A percentile compares a stretch with the other conserved stretches of the same genome.
Conservation (phyloP, 345 rosid species). For the Acer yangbiense region DNA sequence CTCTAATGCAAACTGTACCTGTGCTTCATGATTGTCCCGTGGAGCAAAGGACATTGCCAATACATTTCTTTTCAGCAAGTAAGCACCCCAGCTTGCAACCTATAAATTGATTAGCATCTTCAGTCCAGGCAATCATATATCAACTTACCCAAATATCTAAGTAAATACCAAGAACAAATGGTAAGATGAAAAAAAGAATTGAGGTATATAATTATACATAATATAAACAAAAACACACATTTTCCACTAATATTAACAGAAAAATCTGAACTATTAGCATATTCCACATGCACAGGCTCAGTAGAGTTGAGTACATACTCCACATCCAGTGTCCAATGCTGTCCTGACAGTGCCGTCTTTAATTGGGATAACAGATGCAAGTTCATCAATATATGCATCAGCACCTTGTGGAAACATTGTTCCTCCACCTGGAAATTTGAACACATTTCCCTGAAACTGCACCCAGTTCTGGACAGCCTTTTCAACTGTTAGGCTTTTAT, state of each 20-base stretch:
- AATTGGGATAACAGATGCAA: slow-evolving; percentile 86
- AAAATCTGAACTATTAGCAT: not conserved
- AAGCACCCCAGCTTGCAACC: slow-evolving; percentile 99
- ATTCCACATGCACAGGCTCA: not conserved
- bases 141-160: not conserved
- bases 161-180: not conserved
- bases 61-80: slow-evolving; percentile 81
- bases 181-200: not conserved
- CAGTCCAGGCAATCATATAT: slow-evolving; percentile 14
- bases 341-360: slow-evolving; percentile 89
- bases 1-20: slow-evolving; percentile 98
- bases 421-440: slow-evolving; percentile 98
- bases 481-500: slow-evolving; percentile 82
- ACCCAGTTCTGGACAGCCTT: slow-evolving; percentile 97
- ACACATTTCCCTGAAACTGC: slow-evolving; percentile 81
- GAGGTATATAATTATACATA: not conserved
- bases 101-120: slow-evolving; percentile 26
- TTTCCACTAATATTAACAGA: slow-evolving; percentile 6
- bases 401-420: slow-evolving; percentile 99
- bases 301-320: slow-evolving; percentile 46
- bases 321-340: slow-evolving; percentile 97
- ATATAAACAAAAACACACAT: not conserved
- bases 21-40: slow-evolving; percentile 95
- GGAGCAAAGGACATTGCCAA: slow-evolving; percentile 96
- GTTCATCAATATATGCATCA: slow-evolving; percentile 88